These are phyloP conservation scores for Neopestalotiopsis sp. DNA, from an alignment of 2,329 filamentous ascomycete genomes.

Conservation along the genomic window DNA sequence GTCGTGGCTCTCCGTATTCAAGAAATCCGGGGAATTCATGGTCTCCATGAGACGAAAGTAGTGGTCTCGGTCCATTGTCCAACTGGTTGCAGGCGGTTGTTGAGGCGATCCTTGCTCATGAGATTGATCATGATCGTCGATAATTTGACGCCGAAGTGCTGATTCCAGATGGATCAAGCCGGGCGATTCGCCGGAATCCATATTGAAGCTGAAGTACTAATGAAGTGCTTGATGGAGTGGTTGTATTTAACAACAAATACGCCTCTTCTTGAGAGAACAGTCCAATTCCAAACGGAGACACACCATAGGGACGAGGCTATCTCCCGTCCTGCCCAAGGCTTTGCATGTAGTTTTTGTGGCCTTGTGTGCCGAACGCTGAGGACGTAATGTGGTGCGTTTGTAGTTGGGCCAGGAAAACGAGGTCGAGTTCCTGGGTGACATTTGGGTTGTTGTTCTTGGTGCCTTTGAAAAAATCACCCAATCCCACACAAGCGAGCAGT, in stretches of 20 bases:
- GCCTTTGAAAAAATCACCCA: not conserved
- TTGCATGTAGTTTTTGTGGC: too few relatives aligned
- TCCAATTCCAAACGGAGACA: not conserved
- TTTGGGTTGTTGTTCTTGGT: not conserved
- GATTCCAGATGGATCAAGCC: too few relatives aligned
- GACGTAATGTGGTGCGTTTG: too few relatives aligned
- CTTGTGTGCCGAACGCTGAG: too few relatives aligned
- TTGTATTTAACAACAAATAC: too few relatives aligned
- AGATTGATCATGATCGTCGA: too few relatives aligned
- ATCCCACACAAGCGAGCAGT: not conserved
- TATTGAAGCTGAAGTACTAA: not conserved
- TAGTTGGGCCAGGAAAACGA: too few relatives aligned
- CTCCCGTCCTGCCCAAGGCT: too few relatives aligned
- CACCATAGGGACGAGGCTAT: too few relatives aligned
- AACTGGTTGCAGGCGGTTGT: not conserved
- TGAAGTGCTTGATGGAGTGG: not conserved
- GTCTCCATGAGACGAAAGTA: too few relatives aligned
- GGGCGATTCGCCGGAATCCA: not conserved
- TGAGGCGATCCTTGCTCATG: not conserved
- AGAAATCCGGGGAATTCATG: not conserved
- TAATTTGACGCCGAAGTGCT: too few relatives aligned
- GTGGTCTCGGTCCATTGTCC: not conserved
- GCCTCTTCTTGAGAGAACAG: not conserved
- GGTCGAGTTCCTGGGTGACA: too few relatives aligned
- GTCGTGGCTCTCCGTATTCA: not conserved